phyloP scores from a whole-genome alignment of 116 monocot genomes.

The Phalaenopsis hybrid region DNA sequence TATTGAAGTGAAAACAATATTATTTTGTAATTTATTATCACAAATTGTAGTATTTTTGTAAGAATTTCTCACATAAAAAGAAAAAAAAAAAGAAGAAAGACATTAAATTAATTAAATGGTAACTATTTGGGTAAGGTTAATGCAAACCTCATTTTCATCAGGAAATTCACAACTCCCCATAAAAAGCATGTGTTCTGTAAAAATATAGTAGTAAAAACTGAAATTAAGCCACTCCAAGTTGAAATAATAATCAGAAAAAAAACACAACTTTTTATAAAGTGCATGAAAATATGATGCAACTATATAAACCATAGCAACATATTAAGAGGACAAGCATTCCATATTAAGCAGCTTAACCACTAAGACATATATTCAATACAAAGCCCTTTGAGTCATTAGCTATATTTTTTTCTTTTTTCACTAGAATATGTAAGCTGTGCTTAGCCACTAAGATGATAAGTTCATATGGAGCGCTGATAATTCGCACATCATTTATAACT shows the following conservation, averaged over 20 bases:
- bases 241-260: not conserved
- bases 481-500: too few species aligned
- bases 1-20: too few species aligned
- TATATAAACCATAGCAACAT: not conserved
- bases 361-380: too few species aligned
- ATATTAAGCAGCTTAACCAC: too few species aligned
- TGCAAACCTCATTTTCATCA: conserved; percentile 91
- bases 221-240: not conserved
- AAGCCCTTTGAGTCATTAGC: too few species aligned
- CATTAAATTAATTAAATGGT: not conserved
- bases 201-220: conserved; percentile 5
- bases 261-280: not conserved
- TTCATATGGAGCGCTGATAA: too few species aligned
- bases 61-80: not conserved
- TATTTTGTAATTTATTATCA: too few species aligned
- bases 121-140: not conserved
- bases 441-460: too few species aligned
- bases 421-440: too few species aligned
- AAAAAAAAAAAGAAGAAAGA: not conserved
- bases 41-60: too few species aligned
- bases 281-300: not conserved
- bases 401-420: too few species aligned
- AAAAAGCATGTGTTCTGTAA: conserved; percentile 98
- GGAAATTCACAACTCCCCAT: conserved; percentile 95
- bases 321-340: not conserved